Conservation (phyloP, 1,284 basidiomycete genomes). For the Porogramme epimiltina region DNA sequence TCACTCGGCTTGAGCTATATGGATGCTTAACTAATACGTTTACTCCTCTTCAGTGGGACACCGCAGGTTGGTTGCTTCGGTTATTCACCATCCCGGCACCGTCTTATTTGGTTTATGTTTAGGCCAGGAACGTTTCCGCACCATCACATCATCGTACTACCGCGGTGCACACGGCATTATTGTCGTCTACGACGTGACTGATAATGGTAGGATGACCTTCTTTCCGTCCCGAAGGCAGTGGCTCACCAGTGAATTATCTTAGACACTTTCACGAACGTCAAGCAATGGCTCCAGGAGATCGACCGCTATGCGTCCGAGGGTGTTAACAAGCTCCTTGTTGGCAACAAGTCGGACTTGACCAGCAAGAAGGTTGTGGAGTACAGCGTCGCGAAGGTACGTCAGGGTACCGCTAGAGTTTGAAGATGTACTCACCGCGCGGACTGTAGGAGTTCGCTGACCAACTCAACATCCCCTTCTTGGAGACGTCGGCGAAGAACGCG, state of each 20-base stretch:
- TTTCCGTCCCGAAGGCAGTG: neutral
- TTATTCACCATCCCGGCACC: constrained; percentile 1
- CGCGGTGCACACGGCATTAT: constrained; percentile 97
- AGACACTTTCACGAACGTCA: constrained; percentile 99
- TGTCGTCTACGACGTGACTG: constrained; percentile 99
- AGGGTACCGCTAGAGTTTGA: neutral
- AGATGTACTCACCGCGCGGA: constrained; percentile 8
- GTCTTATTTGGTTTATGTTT: constrained; percentile 12
- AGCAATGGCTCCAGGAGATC: constrained; percentile 99
- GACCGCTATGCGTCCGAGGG: constrained; percentile 99
- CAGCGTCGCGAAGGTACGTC: constrained; percentile 86
- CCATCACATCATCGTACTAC: constrained; percentile 97
- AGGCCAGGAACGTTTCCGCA: constrained; percentile 97
- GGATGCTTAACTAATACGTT: neutral
- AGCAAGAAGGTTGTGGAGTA: constrained; percentile 99
- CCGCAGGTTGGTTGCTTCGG: constrained; percentile 64
- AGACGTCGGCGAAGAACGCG: constrained; percentile 99
- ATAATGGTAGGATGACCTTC: constrained; percentile 69
- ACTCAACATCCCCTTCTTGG: constrained; percentile 93
- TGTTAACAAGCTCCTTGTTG: constrained; percentile 97
- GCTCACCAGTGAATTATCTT: constrained; percentile 12
- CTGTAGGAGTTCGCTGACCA: constrained; percentile 93
- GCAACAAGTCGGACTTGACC: constrained; percentile 97
- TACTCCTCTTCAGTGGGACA: constrained; percentile 78
- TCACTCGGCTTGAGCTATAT: no score